Conservation (phyloP, 169 alveolate species). For the Plasmodium knowlesi region DNA sequence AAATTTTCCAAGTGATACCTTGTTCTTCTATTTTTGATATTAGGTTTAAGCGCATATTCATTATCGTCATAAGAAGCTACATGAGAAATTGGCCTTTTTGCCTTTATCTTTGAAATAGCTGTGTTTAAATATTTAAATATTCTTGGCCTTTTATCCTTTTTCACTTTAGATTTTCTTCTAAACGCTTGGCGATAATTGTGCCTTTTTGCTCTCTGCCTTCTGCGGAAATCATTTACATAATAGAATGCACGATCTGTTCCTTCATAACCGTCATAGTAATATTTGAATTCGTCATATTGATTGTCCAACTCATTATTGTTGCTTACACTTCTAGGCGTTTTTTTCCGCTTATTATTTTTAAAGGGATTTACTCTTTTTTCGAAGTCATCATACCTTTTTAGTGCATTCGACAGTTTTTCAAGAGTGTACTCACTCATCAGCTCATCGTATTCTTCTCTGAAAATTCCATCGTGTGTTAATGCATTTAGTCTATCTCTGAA, state of each 20-base stretch:
- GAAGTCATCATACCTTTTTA: not conserved
- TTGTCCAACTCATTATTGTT: not conserved
- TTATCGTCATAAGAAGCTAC: not conserved
- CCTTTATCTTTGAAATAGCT: not conserved
- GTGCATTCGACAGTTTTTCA: not conserved
- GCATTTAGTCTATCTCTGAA: conserved; percentile 5
- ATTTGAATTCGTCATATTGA: not conserved
- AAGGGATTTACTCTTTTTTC: conserved; percentile 11
- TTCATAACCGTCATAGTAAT: not conserved
- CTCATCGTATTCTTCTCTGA: not conserved
- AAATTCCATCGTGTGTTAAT: not conserved
- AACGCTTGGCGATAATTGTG: not conserved
- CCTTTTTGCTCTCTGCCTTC: not conserved
- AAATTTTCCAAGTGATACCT: not conserved
- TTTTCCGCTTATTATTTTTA: not conserved
- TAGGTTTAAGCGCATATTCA: not conserved
- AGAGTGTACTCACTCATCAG: not conserved
- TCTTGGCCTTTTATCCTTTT: not conserved
- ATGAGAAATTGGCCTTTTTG: not conserved
- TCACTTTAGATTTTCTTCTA: not conserved
- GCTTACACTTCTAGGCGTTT: not conserved
- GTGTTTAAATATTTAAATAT: not conserved
- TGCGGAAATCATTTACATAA: not conserved
- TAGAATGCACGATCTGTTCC: not conserved
- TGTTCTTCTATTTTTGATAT: not conserved